Conservation (phyloP, 495 filamentous ascomycete genomes). For the Corynascus novoguineensis region DNA sequence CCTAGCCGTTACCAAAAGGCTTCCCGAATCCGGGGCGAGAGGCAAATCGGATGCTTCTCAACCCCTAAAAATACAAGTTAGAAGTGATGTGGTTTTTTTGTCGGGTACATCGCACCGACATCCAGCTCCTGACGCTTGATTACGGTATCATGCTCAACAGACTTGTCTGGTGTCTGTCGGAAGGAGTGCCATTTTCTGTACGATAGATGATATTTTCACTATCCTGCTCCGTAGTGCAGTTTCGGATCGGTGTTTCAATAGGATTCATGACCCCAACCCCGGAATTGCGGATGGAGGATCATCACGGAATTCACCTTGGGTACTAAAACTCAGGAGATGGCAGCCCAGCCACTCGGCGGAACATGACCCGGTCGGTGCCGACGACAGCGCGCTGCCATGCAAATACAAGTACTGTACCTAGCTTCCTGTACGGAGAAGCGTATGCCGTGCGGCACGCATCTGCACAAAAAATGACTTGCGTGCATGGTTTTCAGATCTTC, state of each 20-base stretch:
- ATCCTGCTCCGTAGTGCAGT: neutral
- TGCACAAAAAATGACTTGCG: neutral
- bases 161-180: neutral
- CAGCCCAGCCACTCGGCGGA: neutral
- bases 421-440: neutral
- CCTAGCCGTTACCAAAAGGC: no score
- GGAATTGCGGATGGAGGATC: neutral
- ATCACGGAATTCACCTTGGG: neutral
- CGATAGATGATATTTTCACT: no score
- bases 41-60: no score
- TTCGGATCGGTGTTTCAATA: slow-evolving; percentile 7
- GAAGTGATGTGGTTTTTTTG: no score
- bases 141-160: no score
- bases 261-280: slow-evolving; percentile 1
- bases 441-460: no score
- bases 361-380: neutral
- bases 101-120: no score
- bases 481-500: no score
- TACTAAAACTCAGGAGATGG: neutral
- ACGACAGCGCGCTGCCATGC: neutral
- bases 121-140: no score
- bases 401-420: neutral
- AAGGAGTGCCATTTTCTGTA: neutral
- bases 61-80: no score
- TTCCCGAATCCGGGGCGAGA: no score